Evolutionary conservation across 345 rosid species (phyloP), one percentile per base, ranked within the genome.

Genomic region (Acer yangbiense): DNA sequence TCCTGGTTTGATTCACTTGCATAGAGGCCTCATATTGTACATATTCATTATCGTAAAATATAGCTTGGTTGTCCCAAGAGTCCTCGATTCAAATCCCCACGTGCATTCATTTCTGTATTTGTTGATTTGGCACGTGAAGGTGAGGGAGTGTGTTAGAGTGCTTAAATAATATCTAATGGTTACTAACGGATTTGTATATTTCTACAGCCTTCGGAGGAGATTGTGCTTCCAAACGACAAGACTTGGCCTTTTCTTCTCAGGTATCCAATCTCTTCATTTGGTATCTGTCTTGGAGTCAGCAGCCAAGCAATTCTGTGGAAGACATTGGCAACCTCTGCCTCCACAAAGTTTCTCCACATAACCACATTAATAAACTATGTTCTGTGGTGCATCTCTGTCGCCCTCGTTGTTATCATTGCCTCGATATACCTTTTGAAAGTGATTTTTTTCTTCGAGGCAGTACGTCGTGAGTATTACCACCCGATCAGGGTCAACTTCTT

Each of bases 251-350:
- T 95, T 80, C 95, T 95, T 78, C 91, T 93, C 2, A 88, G 98
- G 25, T 95, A 25, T 78, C 92, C 95, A 0, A 72, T 95, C 54
- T 88, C 98, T 69, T 89, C 98, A 0, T 95, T 88, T 21, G 97
- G 98, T 84, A 90, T 95, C 82, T 93, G 98, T 81, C 93, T 95
- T 6, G 98, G 98, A 48, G 89, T 90, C 21, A 87, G 95, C 80
- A 95, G 98, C 85, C 98, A 95, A 87, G 97, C 98, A 21, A 86
- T 95, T 46, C 74, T 95, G 91, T 95, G 98, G 98, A 95, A 93
- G 78, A 81, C 91, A 4, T 75, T 93, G 74, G 90, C 98, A 57
- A 89, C 90, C 35, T 82, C 95, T 10, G 8, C 68, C 4, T 89
- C 97, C 20, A 89, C 89, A 81, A 85, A 85, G 55, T 95, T 93